These are phyloP conservation scores for Parascedosporium putredinis DNA, from an alignment of 2,329 filamentous ascomycete species.

Conservation along the genomic window DNA sequence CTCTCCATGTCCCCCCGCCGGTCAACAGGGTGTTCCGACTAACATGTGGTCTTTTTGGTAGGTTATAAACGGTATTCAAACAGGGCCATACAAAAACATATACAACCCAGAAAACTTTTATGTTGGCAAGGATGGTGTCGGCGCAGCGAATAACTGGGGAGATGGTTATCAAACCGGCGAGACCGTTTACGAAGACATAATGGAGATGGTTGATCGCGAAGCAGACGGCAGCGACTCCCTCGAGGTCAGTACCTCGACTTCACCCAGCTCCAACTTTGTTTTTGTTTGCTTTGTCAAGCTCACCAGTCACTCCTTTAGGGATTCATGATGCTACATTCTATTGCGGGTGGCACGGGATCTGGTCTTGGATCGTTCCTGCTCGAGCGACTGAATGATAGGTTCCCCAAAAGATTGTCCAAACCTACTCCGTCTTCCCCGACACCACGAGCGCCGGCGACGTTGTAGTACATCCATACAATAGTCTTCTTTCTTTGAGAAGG, in stretches of 20 bases:
- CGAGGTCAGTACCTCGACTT: constrained; percentile 44
- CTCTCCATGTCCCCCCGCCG: not conserved
- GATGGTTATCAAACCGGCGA: constrained; percentile 92
- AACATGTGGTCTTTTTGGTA: constrained; percentile 37
- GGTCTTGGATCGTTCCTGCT: constrained; percentile 92
- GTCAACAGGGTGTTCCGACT: not conserved
- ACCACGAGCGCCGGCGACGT: constrained; percentile 80
- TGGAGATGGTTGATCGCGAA: constrained; percentile 99
- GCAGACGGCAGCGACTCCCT: constrained; percentile 96
- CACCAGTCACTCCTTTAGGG: constrained; percentile 40
- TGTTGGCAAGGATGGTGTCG: constrained; percentile 83
- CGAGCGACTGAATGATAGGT: constrained; percentile 90
- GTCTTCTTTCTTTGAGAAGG: constrained; percentile 79
- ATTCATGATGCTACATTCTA: constrained; percentile 98
- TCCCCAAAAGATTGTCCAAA: constrained; percentile 99
- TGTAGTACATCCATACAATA: constrained; percentile 98
- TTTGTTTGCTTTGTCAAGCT: constrained; percentile 12
- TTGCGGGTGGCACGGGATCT: constrained; percentile 91
- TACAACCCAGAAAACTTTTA: constrained; percentile 99
- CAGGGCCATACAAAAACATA: constrained; percentile 91
- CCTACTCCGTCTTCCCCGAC: constrained; percentile 96
- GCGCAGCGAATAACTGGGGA: constrained; percentile 97
- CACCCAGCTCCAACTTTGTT: no score
- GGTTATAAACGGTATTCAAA: constrained; percentile 88
- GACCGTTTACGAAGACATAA: constrained; percentile 85